Conservation (phyloP, 805 yeast genomes). For the Ogataea methylovora region DNA sequence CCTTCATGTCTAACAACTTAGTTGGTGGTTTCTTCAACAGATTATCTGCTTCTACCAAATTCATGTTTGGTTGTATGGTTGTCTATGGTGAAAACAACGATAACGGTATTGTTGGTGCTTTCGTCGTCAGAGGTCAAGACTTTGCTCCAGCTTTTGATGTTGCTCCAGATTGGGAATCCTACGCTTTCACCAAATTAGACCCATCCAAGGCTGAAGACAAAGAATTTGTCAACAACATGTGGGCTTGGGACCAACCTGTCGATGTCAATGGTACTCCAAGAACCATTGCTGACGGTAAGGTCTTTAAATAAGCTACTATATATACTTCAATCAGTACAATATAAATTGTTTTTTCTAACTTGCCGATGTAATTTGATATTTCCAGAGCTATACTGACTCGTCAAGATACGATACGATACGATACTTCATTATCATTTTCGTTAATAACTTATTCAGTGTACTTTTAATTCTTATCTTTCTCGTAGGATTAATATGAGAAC, state of each 20-base stretch:
- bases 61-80: slow-evolving; percentile 86
- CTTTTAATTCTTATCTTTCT: too few relatives aligned
- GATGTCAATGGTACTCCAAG: slow-evolving; percentile 66
- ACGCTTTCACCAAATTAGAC: slow-evolving; percentile 76
- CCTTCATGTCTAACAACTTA: slow-evolving; percentile 95
- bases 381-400: too few relatives aligned
- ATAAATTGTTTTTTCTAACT: background rate
- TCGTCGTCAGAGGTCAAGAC: slow-evolving; percentile 94
- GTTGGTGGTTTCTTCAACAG: slow-evolving; percentile 98
- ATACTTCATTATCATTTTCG: too few relatives aligned
- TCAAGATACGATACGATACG: too few relatives aligned
- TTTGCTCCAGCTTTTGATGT: slow-evolving; percentile 87
- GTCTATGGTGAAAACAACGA: slow-evolving; percentile 98
- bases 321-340: background rate
- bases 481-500: too few relatives aligned
- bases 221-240: slow-evolving; percentile 79
- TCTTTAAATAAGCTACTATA: slow-evolving; percentile 63
- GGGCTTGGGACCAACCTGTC: slow-evolving; percentile 98
- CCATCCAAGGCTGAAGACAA: slow-evolving; percentile 67
- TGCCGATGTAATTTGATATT: too few relatives aligned
- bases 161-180: slow-evolving; percentile 99
- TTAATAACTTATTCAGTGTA: too few relatives aligned
- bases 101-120: slow-evolving; percentile 95
- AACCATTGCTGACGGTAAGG: slow-evolving; percentile 97
- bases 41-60: slow-evolving; percentile 84